These are phyloP conservation scores for Tuber calosporum DNA, from an alignment of 495 filamentous ascomycete genomes.

Conservation along the genomic window DNA sequence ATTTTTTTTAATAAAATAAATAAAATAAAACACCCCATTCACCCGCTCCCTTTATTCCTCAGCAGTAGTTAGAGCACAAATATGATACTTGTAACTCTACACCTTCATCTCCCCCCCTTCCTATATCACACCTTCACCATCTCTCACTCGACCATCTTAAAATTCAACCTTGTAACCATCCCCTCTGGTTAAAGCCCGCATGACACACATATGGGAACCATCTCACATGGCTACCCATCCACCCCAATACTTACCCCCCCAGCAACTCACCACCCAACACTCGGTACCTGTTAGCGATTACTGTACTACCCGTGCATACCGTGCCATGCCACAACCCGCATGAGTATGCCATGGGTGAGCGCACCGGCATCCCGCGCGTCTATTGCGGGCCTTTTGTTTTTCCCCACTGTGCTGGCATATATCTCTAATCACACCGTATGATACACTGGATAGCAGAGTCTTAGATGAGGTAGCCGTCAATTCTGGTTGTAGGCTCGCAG, in stretches of 20 bases:
- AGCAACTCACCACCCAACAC: background rate
- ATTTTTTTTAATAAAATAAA: too few relatives aligned
- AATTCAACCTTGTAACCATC: background rate
- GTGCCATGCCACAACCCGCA: constrained; percentile 1
- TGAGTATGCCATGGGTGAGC: background rate
- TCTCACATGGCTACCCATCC: background rate
- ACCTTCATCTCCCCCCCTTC: background rate
- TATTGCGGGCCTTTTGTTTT: background rate
- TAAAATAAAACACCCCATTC: too few relatives aligned
- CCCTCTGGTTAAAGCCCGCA: background rate
- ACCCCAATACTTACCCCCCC: background rate
- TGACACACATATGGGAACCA: background rate
- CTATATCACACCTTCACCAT: background rate
- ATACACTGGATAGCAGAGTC: background rate
- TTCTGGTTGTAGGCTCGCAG: background rate
- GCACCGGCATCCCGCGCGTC: background rate
- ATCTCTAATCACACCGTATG: background rate
- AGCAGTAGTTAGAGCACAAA: background rate
- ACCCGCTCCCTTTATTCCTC: background rate
- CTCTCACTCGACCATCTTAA: background rate
- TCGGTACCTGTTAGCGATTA: background rate
- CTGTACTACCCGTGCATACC: background rate
- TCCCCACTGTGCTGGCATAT: background rate
- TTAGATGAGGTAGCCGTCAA: background rate
- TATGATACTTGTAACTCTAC: background rate